A percentile compares a stretch with the other conserved stretches of the same genome.
Conservation (phyloP, 1,284 basidiomycete species). For the Austropuccinia psidii region DNA sequence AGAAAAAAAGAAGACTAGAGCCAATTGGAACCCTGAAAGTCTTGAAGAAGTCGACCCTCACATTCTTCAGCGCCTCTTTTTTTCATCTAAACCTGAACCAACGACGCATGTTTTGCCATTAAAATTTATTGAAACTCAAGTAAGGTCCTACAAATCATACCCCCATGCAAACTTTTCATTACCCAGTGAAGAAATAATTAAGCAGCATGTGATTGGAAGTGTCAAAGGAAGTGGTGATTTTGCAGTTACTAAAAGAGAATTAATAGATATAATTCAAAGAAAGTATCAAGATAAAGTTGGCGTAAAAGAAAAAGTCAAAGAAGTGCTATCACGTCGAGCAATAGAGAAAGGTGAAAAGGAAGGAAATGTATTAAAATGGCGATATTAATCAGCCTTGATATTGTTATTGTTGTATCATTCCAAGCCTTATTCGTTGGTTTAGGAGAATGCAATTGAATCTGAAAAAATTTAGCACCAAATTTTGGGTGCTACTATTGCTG, state of each 20-base stretch:
- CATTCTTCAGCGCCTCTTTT: slow-evolving; percentile 58
- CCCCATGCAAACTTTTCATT: slow-evolving; percentile 56
- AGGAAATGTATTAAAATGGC: slow-evolving; percentile 25
- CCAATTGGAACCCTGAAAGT: slow-evolving; percentile 61
- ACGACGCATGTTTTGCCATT: slow-evolving; percentile 49
- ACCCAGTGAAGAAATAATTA: slow-evolving; percentile 62
- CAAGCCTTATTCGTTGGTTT: neutral
- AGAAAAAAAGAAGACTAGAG: slow-evolving; percentile 55
- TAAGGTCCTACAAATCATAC: slow-evolving; percentile 35
- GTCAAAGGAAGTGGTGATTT: slow-evolving; percentile 56
- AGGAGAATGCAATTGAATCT: too few relatives aligned
- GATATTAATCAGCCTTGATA: neutral
- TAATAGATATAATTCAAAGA: slow-evolving; percentile 55
- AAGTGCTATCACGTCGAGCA: slow-evolving; percentile 56
- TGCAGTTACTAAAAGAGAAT: slow-evolving; percentile 57
- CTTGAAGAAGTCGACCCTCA: slow-evolving; percentile 56
- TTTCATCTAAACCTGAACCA: slow-evolving; percentile 55
- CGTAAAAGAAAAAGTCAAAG: slow-evolving; percentile 63
- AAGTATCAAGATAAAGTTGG: slow-evolving; percentile 59
- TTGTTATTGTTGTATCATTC: neutral
- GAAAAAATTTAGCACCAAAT: too few relatives aligned
- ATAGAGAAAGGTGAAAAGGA: neutral
- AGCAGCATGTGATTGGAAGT: slow-evolving; percentile 56
- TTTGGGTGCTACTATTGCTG: too few relatives aligned
- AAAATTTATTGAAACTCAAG: slow-evolving; percentile 41